These are phyloP conservation scores for Blastobotrys illinoisensis DNA, from an alignment of 1,139 yeast genomes.

Conservation along the genomic window DNA sequence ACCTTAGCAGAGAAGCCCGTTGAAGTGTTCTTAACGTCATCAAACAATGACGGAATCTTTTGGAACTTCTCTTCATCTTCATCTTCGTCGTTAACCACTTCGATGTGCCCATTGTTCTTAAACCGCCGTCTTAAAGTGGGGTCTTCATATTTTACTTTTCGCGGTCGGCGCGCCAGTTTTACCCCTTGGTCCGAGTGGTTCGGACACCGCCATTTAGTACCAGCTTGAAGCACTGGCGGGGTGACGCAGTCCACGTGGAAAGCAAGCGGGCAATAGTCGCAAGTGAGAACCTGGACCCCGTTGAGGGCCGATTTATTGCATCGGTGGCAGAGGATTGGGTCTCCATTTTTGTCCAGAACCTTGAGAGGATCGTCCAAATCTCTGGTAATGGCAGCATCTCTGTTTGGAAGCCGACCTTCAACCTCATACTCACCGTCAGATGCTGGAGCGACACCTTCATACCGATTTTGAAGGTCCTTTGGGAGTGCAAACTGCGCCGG, in stretches of 20 bases:
- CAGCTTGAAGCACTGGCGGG: conserved; percentile 77
- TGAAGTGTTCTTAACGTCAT: conserved; percentile 33
- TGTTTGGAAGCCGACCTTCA: conserved; percentile 36
- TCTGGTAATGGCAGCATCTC: conserved; percentile 29
- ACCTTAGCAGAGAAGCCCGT: conserved; percentile 44
- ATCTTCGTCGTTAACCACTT: conserved; percentile 40
- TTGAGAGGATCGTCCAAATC: conserved; percentile 58
- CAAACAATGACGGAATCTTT: conserved; percentile 42
- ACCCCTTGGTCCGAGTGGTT: conserved; percentile 65
- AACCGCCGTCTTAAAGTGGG: conserved; percentile 56
- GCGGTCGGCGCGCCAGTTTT: conserved; percentile 43
- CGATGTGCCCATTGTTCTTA: conserved; percentile 64
- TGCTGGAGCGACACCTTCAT: conserved; percentile 65
- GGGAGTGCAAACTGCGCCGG: conserved; percentile 78
- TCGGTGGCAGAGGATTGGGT: conserved; percentile 63
- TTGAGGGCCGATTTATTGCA: conserved; percentile 68
- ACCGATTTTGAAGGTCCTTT: conserved; percentile 59
- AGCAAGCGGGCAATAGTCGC: conserved; percentile 80
- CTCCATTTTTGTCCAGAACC: conserved; percentile 59
- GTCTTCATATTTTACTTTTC: conserved; percentile 49
- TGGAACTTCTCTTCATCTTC: conserved; percentile 23
- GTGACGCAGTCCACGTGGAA: conserved; percentile 91
- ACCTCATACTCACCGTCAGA: conserved; percentile 68
- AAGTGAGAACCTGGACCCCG: conserved; percentile 54
- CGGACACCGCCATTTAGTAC: conserved; percentile 91